Evolutionary conservation across 352 stramenopile genomes (phyloP).

Genomic region (Aphanomyces cochlioides): DNA sequence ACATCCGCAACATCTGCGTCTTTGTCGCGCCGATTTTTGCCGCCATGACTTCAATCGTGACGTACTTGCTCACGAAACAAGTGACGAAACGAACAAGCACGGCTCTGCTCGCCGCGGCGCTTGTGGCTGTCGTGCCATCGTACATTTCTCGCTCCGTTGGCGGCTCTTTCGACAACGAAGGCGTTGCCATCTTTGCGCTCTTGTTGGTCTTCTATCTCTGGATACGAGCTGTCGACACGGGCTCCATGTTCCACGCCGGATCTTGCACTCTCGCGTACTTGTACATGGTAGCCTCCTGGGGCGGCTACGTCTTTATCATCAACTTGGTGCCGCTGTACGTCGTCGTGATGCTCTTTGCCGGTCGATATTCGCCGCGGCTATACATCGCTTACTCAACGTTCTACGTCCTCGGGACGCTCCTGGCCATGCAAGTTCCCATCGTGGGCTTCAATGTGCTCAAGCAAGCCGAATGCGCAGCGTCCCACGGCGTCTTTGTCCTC

Average conservation of each 20-base stretch:
- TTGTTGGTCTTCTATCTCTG: conserved; percentile 97
- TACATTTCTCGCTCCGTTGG: conserved; percentile 96
- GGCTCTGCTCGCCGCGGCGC: conserved; percentile 87
- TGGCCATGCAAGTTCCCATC: conserved; percentile 97
- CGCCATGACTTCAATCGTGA: conserved; percentile 82
- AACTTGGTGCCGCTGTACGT: conserved; percentile 98
- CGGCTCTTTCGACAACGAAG: conserved; percentile 98
- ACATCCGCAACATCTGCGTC: conserved; percentile 90
- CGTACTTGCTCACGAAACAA: conserved; percentile 89
- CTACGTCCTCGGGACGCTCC: conserved; percentile 93
- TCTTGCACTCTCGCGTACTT: conserved; percentile 93
- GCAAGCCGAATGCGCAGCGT: conserved; percentile 77
- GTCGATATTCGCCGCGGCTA: conserved; percentile 90
- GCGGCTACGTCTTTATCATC: conserved; percentile 98
- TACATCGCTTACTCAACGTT: conserved; percentile 97
- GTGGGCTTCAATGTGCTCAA: conserved; percentile 96
- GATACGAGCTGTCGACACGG: conserved; percentile 91
- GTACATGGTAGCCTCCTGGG: conserved; percentile 96
- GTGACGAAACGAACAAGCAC: conserved; percentile 86
- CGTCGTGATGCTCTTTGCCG: conserved; percentile 89
- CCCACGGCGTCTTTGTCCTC: conserved; percentile 92
- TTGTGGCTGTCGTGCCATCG: conserved; percentile 95
- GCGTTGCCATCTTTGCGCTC: conserved; percentile 96
- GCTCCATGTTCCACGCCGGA: conserved; percentile 82
- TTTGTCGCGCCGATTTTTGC: conserved; percentile 90